A percentile compares a stretch with the other conserved stretches of the same genome.
These are phyloP conservation scores for Hamiltosporidium tvaerminnensis DNA, from an alignment of 371 early-diverging fungal genomes.

Conservation along the genomic window DNA sequence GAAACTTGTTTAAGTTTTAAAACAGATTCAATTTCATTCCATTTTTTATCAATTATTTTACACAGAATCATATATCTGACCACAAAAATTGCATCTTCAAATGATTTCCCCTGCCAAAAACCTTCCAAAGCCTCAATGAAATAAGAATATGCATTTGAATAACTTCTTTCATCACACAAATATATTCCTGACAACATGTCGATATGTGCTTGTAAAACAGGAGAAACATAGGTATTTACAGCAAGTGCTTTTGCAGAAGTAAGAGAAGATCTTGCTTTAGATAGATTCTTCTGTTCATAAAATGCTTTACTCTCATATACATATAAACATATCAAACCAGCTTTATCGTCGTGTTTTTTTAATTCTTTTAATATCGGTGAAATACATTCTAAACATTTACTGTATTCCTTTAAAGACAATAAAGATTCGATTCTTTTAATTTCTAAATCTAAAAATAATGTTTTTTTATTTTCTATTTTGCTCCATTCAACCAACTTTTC, in stretches of 20 bases:
- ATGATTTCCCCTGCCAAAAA: slow-evolving; percentile 36
- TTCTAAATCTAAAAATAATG: slow-evolving; percentile 47
- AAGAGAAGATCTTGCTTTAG: slow-evolving; percentile 43
- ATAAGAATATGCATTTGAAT: slow-evolving; percentile 45
- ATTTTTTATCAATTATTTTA: slow-evolving; percentile 41
- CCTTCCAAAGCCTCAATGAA: slow-evolving; percentile 52
- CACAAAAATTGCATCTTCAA: slow-evolving; percentile 21
- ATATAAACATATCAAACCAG: slow-evolving; percentile 45
- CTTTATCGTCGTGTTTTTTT: slow-evolving; percentile 52
- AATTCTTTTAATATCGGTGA: slow-evolving; percentile 33
- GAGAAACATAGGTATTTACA: slow-evolving; percentile 45
- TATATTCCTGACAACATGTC: slow-evolving; percentile 52
- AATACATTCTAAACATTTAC: slow-evolving; percentile 39
- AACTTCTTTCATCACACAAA: slow-evolving; percentile 49
- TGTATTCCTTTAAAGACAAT: slow-evolving; percentile 35
- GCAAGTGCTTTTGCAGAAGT: slow-evolving; percentile 50
- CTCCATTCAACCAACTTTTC: slow-evolving; percentile 45
- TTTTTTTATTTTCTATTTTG: slow-evolving; percentile 42
- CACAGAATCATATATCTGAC: slow-evolving; percentile 46
- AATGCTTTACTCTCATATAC: slow-evolving; percentile 50
- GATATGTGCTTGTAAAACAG: slow-evolving; percentile 51
- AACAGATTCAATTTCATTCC: slow-evolving; percentile 34
- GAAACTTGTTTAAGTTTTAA: slow-evolving; percentile 30
- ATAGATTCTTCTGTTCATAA: slow-evolving; percentile 45
- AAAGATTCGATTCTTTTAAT: slow-evolving; percentile 42